Evolutionary conservation across 495 filamentous ascomycete genomes (phyloP).

Genomic region (Neurospora africana): DNA sequence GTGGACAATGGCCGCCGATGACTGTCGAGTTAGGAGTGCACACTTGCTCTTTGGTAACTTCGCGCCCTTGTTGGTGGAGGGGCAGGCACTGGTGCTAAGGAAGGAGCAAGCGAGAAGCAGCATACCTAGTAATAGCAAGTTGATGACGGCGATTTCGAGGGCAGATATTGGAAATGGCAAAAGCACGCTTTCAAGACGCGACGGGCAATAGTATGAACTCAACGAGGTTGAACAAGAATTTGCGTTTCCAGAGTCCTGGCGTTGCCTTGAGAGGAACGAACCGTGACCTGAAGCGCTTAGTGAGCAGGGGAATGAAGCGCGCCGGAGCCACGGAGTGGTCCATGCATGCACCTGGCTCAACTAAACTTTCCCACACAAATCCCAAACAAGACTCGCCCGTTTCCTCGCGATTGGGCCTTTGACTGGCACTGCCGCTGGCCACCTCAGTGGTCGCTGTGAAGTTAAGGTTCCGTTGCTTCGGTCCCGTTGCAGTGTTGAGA

Average conservation of each 20-base stretch:
- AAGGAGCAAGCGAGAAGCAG: neutral
- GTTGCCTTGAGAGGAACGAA: constrained; percentile 1
- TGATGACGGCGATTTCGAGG: neutral
- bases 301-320: neutral
- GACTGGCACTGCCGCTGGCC: neutral
- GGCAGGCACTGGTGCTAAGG: neutral
- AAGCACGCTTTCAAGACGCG: constrained; percentile 6
- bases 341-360: neutral
- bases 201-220: constrained; percentile 4
- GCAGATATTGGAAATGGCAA: neutral
- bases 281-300: constrained; percentile 9
- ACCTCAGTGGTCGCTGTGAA: neutral
- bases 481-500: neutral
- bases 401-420: neutral
- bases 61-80: neutral
- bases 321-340: neutral
- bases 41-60: neutral
- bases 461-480: neutral
- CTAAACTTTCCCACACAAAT: neutral
- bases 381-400: constrained; percentile 6
- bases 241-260: constrained; percentile 2
- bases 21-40: neutral
- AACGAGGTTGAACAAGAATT: constrained; percentile 12
- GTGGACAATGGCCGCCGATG: neutral
- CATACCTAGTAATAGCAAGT: neutral